A percentile compares a stretch with the other conserved stretches of the same genome.
phyloP scores from a whole-genome alignment of 139 green algal species.

The Coelastrella sp. region DNA sequence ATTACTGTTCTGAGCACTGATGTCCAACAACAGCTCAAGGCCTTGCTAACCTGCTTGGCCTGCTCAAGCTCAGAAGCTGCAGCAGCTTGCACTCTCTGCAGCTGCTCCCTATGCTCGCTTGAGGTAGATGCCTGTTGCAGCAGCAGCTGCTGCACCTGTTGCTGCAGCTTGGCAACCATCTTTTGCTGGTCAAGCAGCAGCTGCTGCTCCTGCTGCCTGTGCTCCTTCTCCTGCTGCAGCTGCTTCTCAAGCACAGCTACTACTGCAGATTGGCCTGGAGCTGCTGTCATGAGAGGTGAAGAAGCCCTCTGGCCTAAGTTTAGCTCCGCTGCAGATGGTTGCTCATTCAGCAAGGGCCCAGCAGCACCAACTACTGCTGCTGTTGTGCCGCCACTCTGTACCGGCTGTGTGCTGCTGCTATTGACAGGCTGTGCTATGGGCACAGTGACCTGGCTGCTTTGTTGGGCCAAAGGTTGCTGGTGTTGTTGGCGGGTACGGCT shows the following conservation, averaged over 20 bases:
- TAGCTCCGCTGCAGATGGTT: not conserved
- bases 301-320: too few species aligned
- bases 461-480: not conserved
- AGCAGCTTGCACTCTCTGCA: not conserved
- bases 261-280: not conserved
- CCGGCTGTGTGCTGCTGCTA: not conserved
- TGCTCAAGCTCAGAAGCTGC: conserved; percentile 7
- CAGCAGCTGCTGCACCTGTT: conserved; percentile 40
- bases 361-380: not conserved
- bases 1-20: too few species aligned
- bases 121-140: not conserved
- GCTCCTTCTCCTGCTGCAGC: conserved; percentile 26
- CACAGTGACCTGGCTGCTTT: not conserved
- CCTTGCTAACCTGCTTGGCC: conserved; percentile 14
- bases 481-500: not conserved
- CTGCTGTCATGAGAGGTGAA: not conserved
- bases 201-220: conserved; percentile 28
- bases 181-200: conserved; percentile 22
- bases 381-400: not conserved
- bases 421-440: not conserved
- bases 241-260: conserved; percentile 5
- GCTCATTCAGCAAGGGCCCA: not conserved
- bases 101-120: not conserved
- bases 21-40: not conserved
- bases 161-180: conserved; percentile 27